Conservation (phyloP, 2,329 filamentous ascomycete genomes). For the Microascus cirrosus region DNA sequence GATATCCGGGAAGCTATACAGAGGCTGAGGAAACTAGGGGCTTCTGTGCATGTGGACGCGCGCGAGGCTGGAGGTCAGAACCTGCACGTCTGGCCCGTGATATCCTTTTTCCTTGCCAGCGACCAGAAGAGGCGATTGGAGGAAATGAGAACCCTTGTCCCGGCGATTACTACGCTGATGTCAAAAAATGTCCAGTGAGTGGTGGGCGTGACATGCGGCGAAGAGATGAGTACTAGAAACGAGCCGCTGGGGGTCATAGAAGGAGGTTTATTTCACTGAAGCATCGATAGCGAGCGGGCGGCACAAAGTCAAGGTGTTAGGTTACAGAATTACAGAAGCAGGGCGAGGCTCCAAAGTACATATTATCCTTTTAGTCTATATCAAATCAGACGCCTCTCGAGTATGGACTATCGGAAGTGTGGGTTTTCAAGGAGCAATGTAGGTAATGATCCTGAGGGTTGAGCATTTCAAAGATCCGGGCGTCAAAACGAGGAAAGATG, state of each 20-base stretch:
- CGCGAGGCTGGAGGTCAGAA: slow-evolving; percentile 28
- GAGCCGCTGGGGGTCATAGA: neutral
- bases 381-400: neutral
- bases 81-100: slow-evolving; percentile 78
- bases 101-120: slow-evolving; percentile 42
- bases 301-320: neutral
- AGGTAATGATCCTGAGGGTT: too few species aligned
- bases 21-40: slow-evolving; percentile 30
- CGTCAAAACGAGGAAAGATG: too few species aligned
- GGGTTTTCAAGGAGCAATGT: too few species aligned
- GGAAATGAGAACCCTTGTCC: slow-evolving; percentile 33
- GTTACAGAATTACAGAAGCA: too few species aligned
- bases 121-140: slow-evolving; percentile 33
- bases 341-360: neutral
- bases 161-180: slow-evolving; percentile 15
- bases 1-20: slow-evolving; percentile 53
- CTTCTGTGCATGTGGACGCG: slow-evolving; percentile 1
- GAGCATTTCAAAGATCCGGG: too few species aligned
- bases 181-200: neutral
- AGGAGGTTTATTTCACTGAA: neutral
- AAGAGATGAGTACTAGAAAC: neutral
- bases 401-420: neutral
- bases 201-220: neutral
- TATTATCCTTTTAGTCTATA: slow-evolving; percentile 4
- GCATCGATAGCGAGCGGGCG: neutral